phyloP scores from a whole-genome alignment of 768 basidiomycete genomes.

The Cyclocybe cylindracea region DNA sequence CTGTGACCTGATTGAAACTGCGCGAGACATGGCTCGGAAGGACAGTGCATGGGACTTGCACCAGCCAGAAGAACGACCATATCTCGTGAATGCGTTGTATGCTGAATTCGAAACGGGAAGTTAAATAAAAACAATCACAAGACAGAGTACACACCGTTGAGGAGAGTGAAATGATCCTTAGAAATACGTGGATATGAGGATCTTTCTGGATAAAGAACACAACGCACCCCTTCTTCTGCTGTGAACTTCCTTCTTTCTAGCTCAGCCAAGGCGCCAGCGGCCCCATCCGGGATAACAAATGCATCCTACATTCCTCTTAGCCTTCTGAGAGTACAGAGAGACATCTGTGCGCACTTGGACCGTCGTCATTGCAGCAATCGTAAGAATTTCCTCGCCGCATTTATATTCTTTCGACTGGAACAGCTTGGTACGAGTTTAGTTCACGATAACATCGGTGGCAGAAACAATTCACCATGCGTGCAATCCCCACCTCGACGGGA shows the following conservation, averaged over 20 bases:
- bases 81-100: constrained; percentile 89
- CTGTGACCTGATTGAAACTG: constrained; percentile 92
- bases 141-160: constrained; percentile 66
- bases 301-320: constrained; percentile 58
- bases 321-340: background rate
- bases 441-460: background rate
- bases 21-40: constrained; percentile 91
- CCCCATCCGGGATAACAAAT: constrained; percentile 87
- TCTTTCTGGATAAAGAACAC: background rate
- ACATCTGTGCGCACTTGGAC: constrained; percentile 60
- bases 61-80: constrained; percentile 87
- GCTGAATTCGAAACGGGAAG: constrained; percentile 41
- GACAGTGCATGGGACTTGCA: constrained; percentile 92
- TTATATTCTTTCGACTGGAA: constrained; percentile 82
- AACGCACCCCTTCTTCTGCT: constrained; percentile 92
- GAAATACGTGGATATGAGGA: background rate
- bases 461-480: constrained; percentile 75
- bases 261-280: constrained; percentile 84
- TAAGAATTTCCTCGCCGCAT: constrained; percentile 94
- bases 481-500: constrained; percentile 89
- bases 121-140: background rate
- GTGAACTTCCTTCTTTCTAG: constrained; percentile 95
- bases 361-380: constrained; percentile 94
- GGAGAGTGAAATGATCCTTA: constrained; percentile 90
- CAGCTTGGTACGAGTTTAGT: constrained; percentile 49